Evolutionary conservation across 768 basidiomycete genomes (phyloP), one percentile per base, ranked within the genome.

Genomic region (Mycena kentingensis): DNA sequence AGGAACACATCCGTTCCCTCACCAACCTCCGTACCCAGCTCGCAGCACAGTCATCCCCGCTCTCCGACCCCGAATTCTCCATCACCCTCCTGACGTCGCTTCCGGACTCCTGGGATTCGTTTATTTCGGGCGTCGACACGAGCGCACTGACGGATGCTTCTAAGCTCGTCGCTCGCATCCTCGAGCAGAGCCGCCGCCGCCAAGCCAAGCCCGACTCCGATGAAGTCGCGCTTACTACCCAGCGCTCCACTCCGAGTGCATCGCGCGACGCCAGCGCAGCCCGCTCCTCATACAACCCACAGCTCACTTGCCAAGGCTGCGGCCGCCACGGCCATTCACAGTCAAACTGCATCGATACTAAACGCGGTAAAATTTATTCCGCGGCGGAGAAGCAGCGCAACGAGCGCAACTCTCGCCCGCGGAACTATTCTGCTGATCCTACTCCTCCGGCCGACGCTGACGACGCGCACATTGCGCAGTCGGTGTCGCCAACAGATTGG

Each of bases 101-200:
- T 0, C 70, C 68, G 16, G 62, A 69, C 4, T 60, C 67, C 12
- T 73, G 72, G 72, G 59, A 70, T 46, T 3, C 57, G 0, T 72
- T 71, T 42, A 67, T 66, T 16, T 46, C 44, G 6, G 26, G 55
- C 15, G 45, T 64, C 10, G 60, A 67, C 39, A 26, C 59, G 49
- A 11, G 53, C n/a, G 57, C 51, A 10, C 41, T 64, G 8, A 31
- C 55, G 25, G 45, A 60, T 8, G 55, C 57, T 18, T 10, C 50
- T 32, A 51, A 58, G 34, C 25, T 65, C 35, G 60, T 65, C 36
- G 60, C 64, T 10, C 46, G 58, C 1, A 58, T 68, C 16, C 57
- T 68, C 13, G 61, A 59, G 16, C 58, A 65, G 41, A 58, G 64
- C 28, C 31, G 48, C 19, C 55, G 28, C 16, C 38, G 25, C n/a